Evolutionary conservation across 768 basidiomycete genomes (phyloP).

Genomic region (Tephrocybe sp.): DNA sequence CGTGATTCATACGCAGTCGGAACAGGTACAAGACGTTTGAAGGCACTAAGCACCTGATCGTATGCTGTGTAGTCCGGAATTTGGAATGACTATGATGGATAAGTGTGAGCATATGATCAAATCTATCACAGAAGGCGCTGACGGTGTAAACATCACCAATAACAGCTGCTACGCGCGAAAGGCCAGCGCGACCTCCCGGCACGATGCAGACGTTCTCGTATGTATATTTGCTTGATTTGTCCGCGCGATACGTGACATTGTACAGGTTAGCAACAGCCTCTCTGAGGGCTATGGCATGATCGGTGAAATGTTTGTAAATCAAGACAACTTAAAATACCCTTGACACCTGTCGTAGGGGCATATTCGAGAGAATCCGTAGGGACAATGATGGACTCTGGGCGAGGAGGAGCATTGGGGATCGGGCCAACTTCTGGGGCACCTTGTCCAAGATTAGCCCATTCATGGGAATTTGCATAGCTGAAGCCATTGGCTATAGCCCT

Average conservation of each 20-base stretch:
- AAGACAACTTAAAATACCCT: slow-evolving; percentile 41
- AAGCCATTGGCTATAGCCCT: slow-evolving; percentile 96
- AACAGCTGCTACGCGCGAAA: slow-evolving; percentile 90
- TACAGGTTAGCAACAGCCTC: slow-evolving; percentile 91
- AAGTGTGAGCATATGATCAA: slow-evolving; percentile 3
- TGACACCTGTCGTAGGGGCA: slow-evolving; percentile 91
- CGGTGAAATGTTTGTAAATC: not conserved
- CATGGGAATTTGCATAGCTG: slow-evolving; percentile 71
- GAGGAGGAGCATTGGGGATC: slow-evolving; percentile 71
- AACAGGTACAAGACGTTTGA: slow-evolving; percentile 87
- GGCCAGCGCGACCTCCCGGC: slow-evolving; percentile 88
- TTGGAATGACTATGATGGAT: slow-evolving; percentile 67
- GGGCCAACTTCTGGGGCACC: slow-evolving; percentile 89
- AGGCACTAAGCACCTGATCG: slow-evolving; percentile 81
- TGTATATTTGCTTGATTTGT: slow-evolving; percentile 82
- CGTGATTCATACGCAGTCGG: slow-evolving; percentile 73
- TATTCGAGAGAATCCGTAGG: slow-evolving; percentile 81
- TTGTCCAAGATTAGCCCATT: slow-evolving; percentile 91
- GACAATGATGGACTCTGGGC: slow-evolving; percentile 65
- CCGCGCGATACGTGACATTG: slow-evolving; percentile 83
- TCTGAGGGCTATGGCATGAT: slow-evolving; percentile 56
- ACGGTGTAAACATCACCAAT: slow-evolving; percentile 88
- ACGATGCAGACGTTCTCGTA: slow-evolving; percentile 94
- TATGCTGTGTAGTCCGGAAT: slow-evolving; percentile 92
- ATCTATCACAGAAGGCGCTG: slow-evolving; percentile 17